phyloP scores from a whole-genome alignment of 140 eudicot species.

The Artemisia princeps region DNA sequence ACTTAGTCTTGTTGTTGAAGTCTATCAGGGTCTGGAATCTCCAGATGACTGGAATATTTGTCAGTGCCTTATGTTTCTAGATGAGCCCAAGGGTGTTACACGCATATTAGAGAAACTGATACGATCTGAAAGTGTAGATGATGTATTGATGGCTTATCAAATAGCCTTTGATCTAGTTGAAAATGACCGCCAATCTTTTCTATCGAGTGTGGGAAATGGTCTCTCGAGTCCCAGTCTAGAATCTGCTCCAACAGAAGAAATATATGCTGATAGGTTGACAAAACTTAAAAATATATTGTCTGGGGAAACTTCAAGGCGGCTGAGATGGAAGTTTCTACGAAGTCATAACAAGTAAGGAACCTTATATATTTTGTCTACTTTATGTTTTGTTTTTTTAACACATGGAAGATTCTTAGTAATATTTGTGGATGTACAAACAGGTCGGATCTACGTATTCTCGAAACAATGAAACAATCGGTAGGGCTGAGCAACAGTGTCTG shows the following conservation, averaged over 20 bases:
- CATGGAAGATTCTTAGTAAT: slow-evolving; percentile 3
- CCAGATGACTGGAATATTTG: slow-evolving; percentile 80
- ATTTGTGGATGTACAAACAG: slow-evolving; percentile 27
- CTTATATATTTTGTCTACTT: slow-evolving; percentile 4
- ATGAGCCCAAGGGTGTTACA: slow-evolving; percentile 77
- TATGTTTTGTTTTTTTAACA: not conserved
- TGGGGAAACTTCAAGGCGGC: slow-evolving; percentile 88
- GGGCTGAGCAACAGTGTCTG: slow-evolving; percentile 97
- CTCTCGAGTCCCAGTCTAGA: slow-evolving; percentile 48
- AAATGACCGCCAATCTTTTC: slow-evolving; percentile 89
- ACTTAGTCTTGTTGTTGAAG: slow-evolving; percentile 68
- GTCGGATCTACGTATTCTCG: slow-evolving; percentile 87
- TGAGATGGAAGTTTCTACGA: slow-evolving; percentile 76
- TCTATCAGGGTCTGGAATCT: slow-evolving; percentile 56
- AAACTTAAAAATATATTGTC: slow-evolving; percentile 74
- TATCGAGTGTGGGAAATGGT: slow-evolving; percentile 52
- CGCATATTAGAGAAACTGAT: slow-evolving; percentile 71
- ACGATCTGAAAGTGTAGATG: slow-evolving; percentile 64
- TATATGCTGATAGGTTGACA: slow-evolving; percentile 68
- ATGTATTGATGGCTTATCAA: slow-evolving; percentile 87
- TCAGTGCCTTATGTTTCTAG: slow-evolving; percentile 87
- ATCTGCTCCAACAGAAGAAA: not conserved
- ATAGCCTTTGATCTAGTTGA: slow-evolving; percentile 86
- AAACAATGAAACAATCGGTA: slow-evolving; percentile 87
- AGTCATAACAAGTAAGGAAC: slow-evolving; percentile 85